Percentiles rank a stretch among this genome's conserved stretches.
Conservation (phyloP, 1,139 yeast genomes). For the Hansenula anomala region DNA sequence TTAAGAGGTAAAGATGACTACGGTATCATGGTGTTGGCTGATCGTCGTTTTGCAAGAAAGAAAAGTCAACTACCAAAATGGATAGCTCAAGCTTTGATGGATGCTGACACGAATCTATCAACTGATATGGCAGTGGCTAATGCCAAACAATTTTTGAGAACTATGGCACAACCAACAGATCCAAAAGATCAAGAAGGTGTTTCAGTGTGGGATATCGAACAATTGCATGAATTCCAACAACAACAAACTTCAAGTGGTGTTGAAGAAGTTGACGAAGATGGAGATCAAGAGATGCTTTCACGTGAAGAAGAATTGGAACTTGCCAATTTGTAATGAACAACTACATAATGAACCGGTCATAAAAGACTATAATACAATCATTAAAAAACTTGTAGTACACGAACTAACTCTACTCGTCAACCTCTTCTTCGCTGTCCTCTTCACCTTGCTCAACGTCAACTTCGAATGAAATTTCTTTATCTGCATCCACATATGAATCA, state of each 20-base stretch:
- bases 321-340: slow-evolving; percentile 7
- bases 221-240: slow-evolving; percentile 57
- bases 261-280: slow-evolving; percentile 15
- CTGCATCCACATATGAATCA: slow-evolving; percentile 88
- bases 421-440: slow-evolving; percentile 25
- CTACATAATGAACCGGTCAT: background rate
- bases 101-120: slow-evolving; percentile 86
- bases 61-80: slow-evolving; percentile 89
- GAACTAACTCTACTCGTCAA: slow-evolving; percentile 7
- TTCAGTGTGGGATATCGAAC: slow-evolving; percentile 84
- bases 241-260: slow-evolving; percentile 31
- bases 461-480: slow-evolving; percentile 64
- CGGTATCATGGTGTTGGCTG: slow-evolving; percentile 98
- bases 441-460: slow-evolving; percentile 37
- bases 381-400: too few relatives aligned
- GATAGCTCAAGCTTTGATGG: slow-evolving; percentile 90
- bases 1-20: slow-evolving; percentile 97
- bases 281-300: slow-evolving; percentile 21
- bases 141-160: slow-evolving; percentile 86
- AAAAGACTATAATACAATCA: background rate
- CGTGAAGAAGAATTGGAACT: slow-evolving; percentile 21
- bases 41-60: slow-evolving; percentile 83
- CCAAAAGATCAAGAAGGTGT: slow-evolving; percentile 93
- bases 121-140: slow-evolving; percentile 98
- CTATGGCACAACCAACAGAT: slow-evolving; percentile 91